Evolutionary conservation across 106 monocot genomes (phyloP), one percentile per base, ranked within the genome.

Genomic region (Dendrobium officinale): DNA sequence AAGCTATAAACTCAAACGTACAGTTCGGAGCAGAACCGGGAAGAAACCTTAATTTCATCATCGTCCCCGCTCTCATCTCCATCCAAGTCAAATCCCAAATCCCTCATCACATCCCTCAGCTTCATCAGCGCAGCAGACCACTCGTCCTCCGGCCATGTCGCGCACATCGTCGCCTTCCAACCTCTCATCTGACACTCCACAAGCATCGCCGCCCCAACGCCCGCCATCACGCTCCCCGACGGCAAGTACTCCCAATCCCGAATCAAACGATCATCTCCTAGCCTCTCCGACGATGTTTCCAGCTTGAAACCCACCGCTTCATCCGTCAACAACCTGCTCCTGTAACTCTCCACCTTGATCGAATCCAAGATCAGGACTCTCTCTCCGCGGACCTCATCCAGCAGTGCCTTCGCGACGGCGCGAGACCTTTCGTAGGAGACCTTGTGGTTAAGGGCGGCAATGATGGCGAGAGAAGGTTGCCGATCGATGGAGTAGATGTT

Each of bases 151-250:
- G 92, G 92, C 95, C 90, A 91, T 27, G 91, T 88, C 42, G 81
- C 88, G 37, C 83, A 29, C 81, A 95, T 59, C 43, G 91, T 89
- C 54, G 78, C 95, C 88, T 77, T 86, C 75, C 77, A 66, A 58
- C 80, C 84, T 81, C 85, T 88, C 89, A 91, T 82, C 83, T 95
- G 89, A 83, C 91, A 93, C 85, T 88, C 87, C 15, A 78, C 87
- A 5, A 95, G 47, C 20, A 91, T 56, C 55, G 93, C 89, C 43
- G 93, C 93, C 0, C 93, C 93, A 7, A 93, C 42, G 0, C 95
- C 92, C 31, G 88, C 92, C 83, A 87, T 80, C 77, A 95, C 85
- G 79, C 89, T 91, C 33, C 93, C 95, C 24, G 89, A 86, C 31
- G 92, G 90, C 70, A 92, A 70, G 77, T 80, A 86, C 82, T 86